Base-by-base conservation (phyloP, 2,329 filamentous ascomycete species). In the Calonectria pseudoreteaudii region DNA sequence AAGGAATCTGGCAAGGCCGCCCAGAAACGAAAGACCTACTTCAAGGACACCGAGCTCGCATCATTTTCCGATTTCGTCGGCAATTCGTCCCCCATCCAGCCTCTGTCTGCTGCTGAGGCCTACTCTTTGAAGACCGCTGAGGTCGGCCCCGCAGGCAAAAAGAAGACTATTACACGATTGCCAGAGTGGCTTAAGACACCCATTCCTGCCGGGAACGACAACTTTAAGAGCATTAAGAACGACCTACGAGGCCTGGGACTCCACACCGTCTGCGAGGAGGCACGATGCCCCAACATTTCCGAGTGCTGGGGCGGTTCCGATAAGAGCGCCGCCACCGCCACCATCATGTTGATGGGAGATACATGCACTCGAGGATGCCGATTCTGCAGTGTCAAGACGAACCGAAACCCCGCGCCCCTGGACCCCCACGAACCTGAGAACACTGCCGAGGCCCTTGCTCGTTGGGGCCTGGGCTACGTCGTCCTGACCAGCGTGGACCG, bases 271-370 rank as follows among this genome's bases (percentile, higher is more conserved):
- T 99, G 97, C 85, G 97, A 99, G 86, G 97, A 99, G 87, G 97
- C 97, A 1, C 92, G 95, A 77, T 99, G 97, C 85, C 97, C 97
- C 74, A 99, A 99, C 85, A 98, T 99, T 74, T 95, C 94, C 76
- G 96, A 98, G 84, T 99, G 97, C 88, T 99, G 97, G 97, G 97
- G 97, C 75, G 97, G 97, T 41, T 92, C 90, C 82, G 92, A 94
- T 84, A 98, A 98, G 87, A 93, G 92, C 77, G 93, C 95, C 31
- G 97, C 97, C 6, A 99, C 97, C 38, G 97, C 97, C 3, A 99
- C 97, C 14, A 98, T 99, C 85, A 99, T 99, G 97, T 88, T 99
- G 62, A 98, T 98, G 96, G 97, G 97, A 77, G 97, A 99, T 85
- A 98, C 96, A 11, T 99, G 97, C 86, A 99, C 97, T 23, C 91